These are phyloP conservation scores for Penicillium flavigenum DNA, from an alignment of 495 filamentous ascomycete genomes.

Conservation along the genomic window DNA sequence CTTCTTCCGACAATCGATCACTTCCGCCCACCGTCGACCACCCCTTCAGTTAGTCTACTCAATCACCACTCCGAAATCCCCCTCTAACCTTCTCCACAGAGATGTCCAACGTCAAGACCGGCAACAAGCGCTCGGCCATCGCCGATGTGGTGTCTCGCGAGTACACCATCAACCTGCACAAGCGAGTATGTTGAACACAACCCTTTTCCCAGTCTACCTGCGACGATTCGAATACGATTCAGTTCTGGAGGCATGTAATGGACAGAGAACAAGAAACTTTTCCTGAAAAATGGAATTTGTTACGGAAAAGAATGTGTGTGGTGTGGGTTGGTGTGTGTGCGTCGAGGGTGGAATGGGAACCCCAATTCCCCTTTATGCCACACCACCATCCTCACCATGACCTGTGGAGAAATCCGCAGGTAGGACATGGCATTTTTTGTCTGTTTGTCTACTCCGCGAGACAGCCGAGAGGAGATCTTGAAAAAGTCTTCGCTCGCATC, in stretches of 20 bases:
- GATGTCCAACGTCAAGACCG: slow-evolving; percentile 68
- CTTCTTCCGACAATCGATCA: slow-evolving; percentile 40
- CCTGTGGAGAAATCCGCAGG: slow-evolving; percentile 15
- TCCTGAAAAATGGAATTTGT: slow-evolving; percentile 28
- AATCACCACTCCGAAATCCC: background rate
- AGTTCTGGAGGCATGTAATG: slow-evolving; percentile 30
- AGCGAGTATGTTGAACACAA: slow-evolving; percentile 77
- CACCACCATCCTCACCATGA: slow-evolving; percentile 10
- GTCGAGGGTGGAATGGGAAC: slow-evolving; percentile 5
- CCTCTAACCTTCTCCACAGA: slow-evolving; percentile 41
- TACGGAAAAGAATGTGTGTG: slow-evolving; percentile 23
- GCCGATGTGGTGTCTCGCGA: slow-evolving; percentile 97
- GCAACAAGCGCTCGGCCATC: slow-evolving; percentile 91
- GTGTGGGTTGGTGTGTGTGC: slow-evolving; percentile 13
- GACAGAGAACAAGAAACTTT: slow-evolving; percentile 33
- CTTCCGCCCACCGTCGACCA: slow-evolving; percentile 48
- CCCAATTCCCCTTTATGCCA: background rate
- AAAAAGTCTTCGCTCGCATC: slow-evolving; percentile 13
- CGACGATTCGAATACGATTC: slow-evolving; percentile 26
- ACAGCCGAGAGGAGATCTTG: slow-evolving; percentile 12
- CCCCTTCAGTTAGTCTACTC: slow-evolving; percentile 41
- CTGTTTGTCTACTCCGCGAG: slow-evolving; percentile 7
- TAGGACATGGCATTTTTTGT: slow-evolving; percentile 3
- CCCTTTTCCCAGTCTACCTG: slow-evolving; percentile 18
- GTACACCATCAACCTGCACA: slow-evolving; percentile 99